Evolutionary conservation across 208 protist species (phyloP), one percentile per base, ranked within the genome.

Genomic region (Naegleria lovaniensis): DNA sequence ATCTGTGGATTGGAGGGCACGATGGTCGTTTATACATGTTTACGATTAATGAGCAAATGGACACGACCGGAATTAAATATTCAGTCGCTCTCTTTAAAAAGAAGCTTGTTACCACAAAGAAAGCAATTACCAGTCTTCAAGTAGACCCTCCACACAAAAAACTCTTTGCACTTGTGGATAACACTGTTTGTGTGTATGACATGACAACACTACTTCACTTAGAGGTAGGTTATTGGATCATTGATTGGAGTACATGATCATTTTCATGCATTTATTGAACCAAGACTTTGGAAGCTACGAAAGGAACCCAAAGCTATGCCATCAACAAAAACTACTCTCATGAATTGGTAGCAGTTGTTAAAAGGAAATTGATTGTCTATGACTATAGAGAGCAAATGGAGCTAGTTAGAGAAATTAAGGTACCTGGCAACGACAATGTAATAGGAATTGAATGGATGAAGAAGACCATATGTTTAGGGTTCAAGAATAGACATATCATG

Each of bases 321-420:
- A 58, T 88, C 19, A 88, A 88, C 22, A 88, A 88, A 43, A 88
- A 88, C 19, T 58, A 33, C 40, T 88, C 85, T 38, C 85, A 88
- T 38, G 41, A 88, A 25, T 58, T 88, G n/a, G 39, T 88, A 0
- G 85, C 43, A n/a, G 9, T 58, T 11, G 9, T 58, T 39, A 88
- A 88, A 36, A 88, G 40, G 41, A 88, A 88, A 29, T n/a, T 88
- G 41, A 29, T 88, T 1, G 11, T 88, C 36, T 40, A 43, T 39
- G 85, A 88, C 15, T 88, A 88, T 38, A 52, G n/a, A 88, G 39
- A 51, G 9, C n/a, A 88, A 22, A 40, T 15, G 29, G 85, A 88
- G 25, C 0, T 39, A 4, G 43, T 88, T 22, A 51, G 85, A 39
- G 85, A 88, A 58, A 88, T 88, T 5, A 88, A 58, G 33, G 9